Conservation (phyloP, 306 rosid species). For the Mimosa pudica region DNA sequence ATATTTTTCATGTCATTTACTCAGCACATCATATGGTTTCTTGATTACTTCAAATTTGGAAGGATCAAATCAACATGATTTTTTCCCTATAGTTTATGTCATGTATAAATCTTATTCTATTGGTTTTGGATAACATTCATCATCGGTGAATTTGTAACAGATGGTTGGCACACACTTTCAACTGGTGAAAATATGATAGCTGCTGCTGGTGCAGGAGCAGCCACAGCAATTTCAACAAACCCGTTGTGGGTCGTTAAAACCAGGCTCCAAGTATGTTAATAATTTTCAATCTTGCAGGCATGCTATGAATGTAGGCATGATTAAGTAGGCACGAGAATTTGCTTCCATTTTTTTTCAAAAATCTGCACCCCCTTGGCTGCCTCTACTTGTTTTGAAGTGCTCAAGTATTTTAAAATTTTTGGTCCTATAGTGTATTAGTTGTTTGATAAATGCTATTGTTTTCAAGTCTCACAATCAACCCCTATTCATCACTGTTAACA, state of each 20-base stretch:
- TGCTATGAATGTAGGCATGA: constrained; percentile 13
- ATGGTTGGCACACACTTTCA: constrained; percentile 57
- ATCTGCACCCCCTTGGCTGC: constrained; percentile 6
- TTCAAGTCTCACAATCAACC: not conserved
- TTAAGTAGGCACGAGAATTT: constrained; percentile 25
- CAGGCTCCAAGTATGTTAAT: constrained; percentile 89
- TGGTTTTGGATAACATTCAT: constrained; percentile 17
- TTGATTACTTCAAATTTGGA: not conserved
- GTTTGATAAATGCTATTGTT: constrained; percentile 8
- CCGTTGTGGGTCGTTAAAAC: constrained; percentile 99
- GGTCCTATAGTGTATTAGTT: constrained; percentile 3
- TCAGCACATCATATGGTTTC: constrained; percentile 13
- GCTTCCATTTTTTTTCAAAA: not conserved
- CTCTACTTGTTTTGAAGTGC: constrained; percentile 21
- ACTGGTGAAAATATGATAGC: constrained; percentile 71
- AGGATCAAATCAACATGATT: constrained; percentile 8
- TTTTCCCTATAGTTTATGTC: not conserved
- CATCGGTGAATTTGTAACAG: constrained; percentile 36
- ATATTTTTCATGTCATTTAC: constrained; percentile 37
- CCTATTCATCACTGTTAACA: not conserved
- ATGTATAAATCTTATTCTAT: constrained; percentile 30
- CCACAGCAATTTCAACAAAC: constrained; percentile 81
- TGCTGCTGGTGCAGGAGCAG: constrained; percentile 94
- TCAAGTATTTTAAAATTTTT: not conserved
- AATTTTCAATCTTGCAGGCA: constrained; percentile 24